Base-by-base conservation (phyloP, 495 filamentous ascomycete genomes). In the Clohesyomyces aquaticus region DNA sequence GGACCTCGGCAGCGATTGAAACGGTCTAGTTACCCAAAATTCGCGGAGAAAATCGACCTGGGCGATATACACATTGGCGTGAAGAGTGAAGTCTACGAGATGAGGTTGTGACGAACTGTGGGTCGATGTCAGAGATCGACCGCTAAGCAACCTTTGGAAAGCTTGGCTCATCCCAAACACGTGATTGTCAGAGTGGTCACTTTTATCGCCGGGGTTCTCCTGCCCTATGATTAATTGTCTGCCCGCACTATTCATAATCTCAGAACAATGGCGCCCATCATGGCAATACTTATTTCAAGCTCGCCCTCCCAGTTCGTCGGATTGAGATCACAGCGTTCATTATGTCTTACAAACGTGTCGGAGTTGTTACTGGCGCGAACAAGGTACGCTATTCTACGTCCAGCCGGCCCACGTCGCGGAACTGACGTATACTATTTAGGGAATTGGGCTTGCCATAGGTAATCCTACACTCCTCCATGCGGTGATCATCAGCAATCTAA, bases 301-400 rank as follows among this genome's bases (percentile, higher is more conserved):
- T 47, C 16, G 43, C 43, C 18, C n/a, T 8, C 18, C 18, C 16
- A 8, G 43, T 8, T 18, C 4, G 14, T n/a, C 43, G 18, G 43
- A 47, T 47, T 47, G 43, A 47, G 8, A 18, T 47, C 8, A 55
- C 16, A 25, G 10, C 25, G 4, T 41, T 35, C 47, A 58, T 4
- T 14, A 73, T 72, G 69, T 65, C 66, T 25, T 72, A 66, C 32
- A 64, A 22, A 49, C 50, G 74, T 59, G 66, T 80, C 11, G 77
- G 73, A 14, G 66, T 73, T 41, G 78, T 80, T 0, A 79, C 78
- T 12, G 78, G 78, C 23, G 77, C 75, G 12, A 79, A 79, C 56
- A 79, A 79, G 58, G 76, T 64, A 16, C 1, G 53, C 48, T 8
- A 18, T 6, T 10, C 45, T 12, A 10, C 25, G 10, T 12, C 3